phyloP scores from a whole-genome alignment of 352 stramenopile genomes.

The Pythium pyrilobum region DNA sequence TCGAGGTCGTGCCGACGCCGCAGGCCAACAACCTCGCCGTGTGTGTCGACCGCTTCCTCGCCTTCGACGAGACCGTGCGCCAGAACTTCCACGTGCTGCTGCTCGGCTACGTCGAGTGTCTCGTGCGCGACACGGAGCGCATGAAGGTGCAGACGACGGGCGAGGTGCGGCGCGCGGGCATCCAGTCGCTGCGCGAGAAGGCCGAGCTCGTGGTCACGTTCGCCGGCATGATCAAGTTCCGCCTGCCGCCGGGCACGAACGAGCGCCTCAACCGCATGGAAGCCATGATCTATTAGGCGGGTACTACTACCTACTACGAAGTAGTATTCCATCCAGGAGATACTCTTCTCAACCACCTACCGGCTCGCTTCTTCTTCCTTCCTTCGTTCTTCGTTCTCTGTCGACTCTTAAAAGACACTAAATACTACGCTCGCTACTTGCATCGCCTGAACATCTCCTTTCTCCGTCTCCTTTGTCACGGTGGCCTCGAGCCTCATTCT shows the following conservation, averaged over 20 bases:
- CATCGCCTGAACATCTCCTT: neutral
- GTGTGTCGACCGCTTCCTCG: slow-evolving; percentile 80
- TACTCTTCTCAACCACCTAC: too few species aligned
- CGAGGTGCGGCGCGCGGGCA: slow-evolving; percentile 38
- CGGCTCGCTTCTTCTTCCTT: neutral
- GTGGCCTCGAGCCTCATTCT: too few species aligned
- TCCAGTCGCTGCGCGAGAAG: slow-evolving; percentile 60
- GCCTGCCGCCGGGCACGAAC: slow-evolving; percentile 71
- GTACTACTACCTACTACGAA: neutral
- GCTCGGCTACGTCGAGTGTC: slow-evolving; percentile 84
- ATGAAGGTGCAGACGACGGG: slow-evolving; percentile 63
- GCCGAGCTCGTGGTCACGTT: slow-evolving; percentile 84
- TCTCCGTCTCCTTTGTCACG: too few species aligned
- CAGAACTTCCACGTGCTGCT: slow-evolving; percentile 84
- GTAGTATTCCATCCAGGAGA: too few species aligned
- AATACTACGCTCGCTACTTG: too few species aligned
- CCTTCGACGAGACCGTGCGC: slow-evolving; percentile 74
- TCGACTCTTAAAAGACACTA: neutral
- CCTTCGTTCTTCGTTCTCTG: neutral
- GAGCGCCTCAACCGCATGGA: slow-evolving; percentile 85
- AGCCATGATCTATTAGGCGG: slow-evolving; percentile 79
- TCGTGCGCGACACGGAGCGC: slow-evolving; percentile 77
- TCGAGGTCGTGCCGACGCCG: slow-evolving; percentile 65
- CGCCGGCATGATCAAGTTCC: slow-evolving; percentile 87
- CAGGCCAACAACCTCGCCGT: slow-evolving; percentile 50